Evolutionary conservation across 2,329 filamentous ascomycete genomes (phyloP).

Genomic region (Neonectria neomacrospora): DNA sequence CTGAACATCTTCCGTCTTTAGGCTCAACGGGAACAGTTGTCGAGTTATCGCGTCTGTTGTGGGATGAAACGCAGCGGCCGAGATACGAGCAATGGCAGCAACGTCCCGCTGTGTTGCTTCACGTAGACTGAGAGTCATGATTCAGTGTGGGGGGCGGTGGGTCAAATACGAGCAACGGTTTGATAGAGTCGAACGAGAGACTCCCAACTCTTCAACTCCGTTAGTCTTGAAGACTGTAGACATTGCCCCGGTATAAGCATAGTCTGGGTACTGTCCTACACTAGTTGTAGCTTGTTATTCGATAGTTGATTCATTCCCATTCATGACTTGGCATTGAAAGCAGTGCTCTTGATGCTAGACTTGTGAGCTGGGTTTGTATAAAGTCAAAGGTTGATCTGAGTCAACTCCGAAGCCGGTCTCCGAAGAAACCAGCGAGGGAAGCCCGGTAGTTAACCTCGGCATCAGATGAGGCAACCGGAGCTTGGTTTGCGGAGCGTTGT

Average conservation of each 20-base stretch:
- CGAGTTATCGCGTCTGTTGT: constrained; percentile 10
- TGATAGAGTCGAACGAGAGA: not conserved
- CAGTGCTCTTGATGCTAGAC: too few species aligned
- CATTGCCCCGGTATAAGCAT: not conserved
- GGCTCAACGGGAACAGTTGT: constrained; percentile 6
- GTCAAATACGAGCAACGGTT: not conserved
- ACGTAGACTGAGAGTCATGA: constrained; percentile 6
- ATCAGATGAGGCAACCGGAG: not conserved
- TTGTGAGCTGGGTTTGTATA: too few species aligned
- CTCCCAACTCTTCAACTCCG: not conserved
- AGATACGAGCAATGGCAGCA: constrained; percentile 14
- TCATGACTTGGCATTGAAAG: not conserved
- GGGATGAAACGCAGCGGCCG: constrained; percentile 17
- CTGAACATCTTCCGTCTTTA: not conserved
- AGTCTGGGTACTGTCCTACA: not conserved
- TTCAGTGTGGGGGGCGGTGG: not conserved
- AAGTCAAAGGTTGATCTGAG: too few species aligned
- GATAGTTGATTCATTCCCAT: not conserved
- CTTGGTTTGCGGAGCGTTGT: too few species aligned
- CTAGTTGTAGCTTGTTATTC: not conserved
- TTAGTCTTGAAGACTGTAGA: not conserved
- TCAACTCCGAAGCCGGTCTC: too few species aligned
- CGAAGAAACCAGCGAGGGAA: too few species aligned
- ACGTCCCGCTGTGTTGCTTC: constrained; percentile 7
- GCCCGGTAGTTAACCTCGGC: not conserved